These are phyloP conservation scores for Trichoderma sp. DNA, from an alignment of 2,329 filamentous ascomycete species.

Conservation along the genomic window DNA sequence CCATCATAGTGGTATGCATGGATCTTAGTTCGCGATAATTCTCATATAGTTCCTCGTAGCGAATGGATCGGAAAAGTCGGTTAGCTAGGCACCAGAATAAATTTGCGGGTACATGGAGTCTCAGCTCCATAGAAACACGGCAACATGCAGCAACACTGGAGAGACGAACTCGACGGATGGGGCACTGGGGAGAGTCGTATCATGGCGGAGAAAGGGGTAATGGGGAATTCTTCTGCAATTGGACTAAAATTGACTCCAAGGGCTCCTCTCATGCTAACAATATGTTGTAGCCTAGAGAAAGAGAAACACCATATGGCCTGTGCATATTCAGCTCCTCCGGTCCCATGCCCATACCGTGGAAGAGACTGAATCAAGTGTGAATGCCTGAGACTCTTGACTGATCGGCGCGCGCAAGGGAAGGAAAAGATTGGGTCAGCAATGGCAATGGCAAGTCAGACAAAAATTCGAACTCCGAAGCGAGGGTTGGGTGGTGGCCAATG, in stretches of 20 bases:
- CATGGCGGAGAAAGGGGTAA: conserved; percentile 7
- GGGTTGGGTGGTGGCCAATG: not conserved
- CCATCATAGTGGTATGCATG: not conserved
- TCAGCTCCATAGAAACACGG: conserved; percentile 1
- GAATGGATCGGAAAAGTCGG: conserved; percentile 11
- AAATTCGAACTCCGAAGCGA: not conserved
- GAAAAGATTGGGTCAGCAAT: not conserved
- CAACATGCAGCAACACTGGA: not conserved
- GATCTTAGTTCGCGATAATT: not conserved
- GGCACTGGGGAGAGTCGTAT: not conserved
- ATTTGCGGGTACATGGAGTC: conserved; percentile 3
- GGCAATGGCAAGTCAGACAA: not conserved
- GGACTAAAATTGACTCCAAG: not conserved
- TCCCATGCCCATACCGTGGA: not conserved
- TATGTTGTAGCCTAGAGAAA: not conserved
- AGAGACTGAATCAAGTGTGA: not conserved
- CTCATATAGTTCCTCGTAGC: not conserved
- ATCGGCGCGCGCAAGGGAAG: conserved; percentile 8
- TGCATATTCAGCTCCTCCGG: not conserved
- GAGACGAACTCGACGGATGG: not conserved
- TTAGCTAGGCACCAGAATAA: conserved; percentile 17
- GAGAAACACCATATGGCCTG: not conserved
- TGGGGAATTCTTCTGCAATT: not conserved
- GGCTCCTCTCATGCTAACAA: not conserved
- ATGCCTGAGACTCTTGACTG: not conserved